phyloP scores from a whole-genome alignment of 768 basidiomycete genomes.

The Trametes punicea region DNA sequence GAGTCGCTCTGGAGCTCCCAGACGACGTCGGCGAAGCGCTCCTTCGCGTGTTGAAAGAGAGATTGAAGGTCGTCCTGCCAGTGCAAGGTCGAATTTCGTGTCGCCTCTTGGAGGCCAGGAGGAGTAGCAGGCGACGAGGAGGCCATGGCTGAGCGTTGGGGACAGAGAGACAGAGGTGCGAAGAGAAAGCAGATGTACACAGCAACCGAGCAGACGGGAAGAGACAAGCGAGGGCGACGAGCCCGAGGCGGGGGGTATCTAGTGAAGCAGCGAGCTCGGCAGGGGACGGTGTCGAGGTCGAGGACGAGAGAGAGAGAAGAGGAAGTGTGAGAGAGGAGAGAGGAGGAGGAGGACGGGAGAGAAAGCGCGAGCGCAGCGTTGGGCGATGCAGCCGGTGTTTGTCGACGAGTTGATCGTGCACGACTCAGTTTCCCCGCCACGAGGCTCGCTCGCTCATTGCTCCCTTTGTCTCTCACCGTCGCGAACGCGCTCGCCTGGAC shows the following conservation, averaged over 20 bases:
- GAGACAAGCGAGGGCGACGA: background rate
- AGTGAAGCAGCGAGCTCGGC: background rate
- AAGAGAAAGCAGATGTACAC: conserved; percentile 1
- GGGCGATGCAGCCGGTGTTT: background rate
- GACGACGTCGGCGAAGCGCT: conserved; percentile 95
- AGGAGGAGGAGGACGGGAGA: conserved; percentile 2
- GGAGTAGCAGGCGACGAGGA: conserved; percentile 31
- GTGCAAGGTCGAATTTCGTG: conserved; percentile 57
- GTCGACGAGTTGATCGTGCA: conserved; percentile 1
- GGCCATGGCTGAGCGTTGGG: conserved; percentile 14
- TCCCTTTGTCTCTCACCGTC: background rate
- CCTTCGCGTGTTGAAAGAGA: conserved; percentile 81
- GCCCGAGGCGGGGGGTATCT: conserved; percentile 2
- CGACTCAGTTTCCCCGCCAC: conserved; percentile 5
- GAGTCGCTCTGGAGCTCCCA: conserved; percentile 68
- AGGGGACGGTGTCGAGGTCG: background rate
- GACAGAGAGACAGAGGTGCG: background rate
- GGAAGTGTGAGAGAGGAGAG: background rate
- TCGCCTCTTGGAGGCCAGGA: conserved; percentile 61
- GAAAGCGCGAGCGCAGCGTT: conserved; percentile 3
- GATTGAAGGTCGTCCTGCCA: conserved; percentile 83
- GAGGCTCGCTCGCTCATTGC: background rate
- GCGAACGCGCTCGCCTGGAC: background rate
- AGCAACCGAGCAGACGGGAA: background rate
- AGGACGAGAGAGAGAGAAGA: background rate